Base-by-base conservation (phyloP, 164 flowering plant species). In the Brasenia schreberi region DNA sequence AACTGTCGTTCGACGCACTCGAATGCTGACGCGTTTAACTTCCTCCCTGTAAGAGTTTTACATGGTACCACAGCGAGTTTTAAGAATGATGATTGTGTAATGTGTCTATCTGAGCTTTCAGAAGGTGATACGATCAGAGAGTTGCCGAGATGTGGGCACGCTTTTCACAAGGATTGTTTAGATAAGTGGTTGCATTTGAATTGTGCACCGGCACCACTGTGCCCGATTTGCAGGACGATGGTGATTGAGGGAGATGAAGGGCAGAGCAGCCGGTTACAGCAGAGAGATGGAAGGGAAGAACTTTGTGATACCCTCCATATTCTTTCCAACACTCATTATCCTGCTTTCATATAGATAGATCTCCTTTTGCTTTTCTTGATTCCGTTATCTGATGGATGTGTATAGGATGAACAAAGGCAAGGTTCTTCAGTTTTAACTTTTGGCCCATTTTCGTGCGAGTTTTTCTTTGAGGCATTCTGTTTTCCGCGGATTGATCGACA, bases 151-250 rank as follows among this genome's bases (percentile, higher is more conserved):
- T 65, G 53, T 7, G 49, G 49, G 9, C 53, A 65, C 19, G 23
- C 17, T 42, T 43, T 44, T 53, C 33, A 65, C 66, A 65, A 65
- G 56, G 56, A 65, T 18, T 42, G 66, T 18, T 42, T 65, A 3
- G 52, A 65, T 45, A 5, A 18, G 59, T 63, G 65, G 65, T 17
- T 63, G 65, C 33, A 42, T 14, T 49, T 14, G 4, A 49, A 49
- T 14, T 49, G 16, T 14, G 56, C 56, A 4, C 16, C 56, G 56
- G 56, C 56, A 14, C 56, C 53, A 5, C 7, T 49, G 56, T 49
- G 56, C 56, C 56, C 56, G 56, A 49, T 49, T 49, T 49, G 56
- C 56, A 49, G 56, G 56, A 49, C 4, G 10, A 9, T 3, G 56
- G 56, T 49, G 56, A 49, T 49, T 9, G 12, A 49, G 56, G 16